Percentiles rank a stretch among this genome's conserved stretches.
Conservation (phyloP, 1,139 yeast species). For the Blastobotrys capitulatus region DNA sequence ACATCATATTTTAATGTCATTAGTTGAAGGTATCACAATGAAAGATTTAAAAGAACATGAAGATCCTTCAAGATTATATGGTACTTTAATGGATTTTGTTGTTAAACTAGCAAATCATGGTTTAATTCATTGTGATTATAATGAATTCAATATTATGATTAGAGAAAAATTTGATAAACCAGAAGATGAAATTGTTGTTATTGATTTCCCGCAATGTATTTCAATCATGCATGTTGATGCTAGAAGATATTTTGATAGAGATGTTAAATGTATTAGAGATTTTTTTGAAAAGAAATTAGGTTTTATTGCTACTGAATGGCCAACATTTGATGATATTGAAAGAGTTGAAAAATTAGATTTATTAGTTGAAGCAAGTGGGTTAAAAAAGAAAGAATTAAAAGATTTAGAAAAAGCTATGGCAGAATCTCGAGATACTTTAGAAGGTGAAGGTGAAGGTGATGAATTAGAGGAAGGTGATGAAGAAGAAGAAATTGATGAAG, state of each 20-base stretch:
- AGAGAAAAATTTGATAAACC: constrained; percentile 54
- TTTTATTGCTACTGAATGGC: constrained; percentile 75
- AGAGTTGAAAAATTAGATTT: constrained; percentile 69
- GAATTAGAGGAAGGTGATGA: constrained; percentile 25
- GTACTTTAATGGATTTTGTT: constrained; percentile 79
- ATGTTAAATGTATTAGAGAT: constrained; percentile 79
- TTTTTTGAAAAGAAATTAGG: constrained; percentile 77
- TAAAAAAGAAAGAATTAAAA: constrained; percentile 61
- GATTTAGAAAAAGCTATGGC: constrained; percentile 72
- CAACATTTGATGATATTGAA: constrained; percentile 68
- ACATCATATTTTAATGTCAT: constrained; percentile 89
- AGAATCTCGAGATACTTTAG: constrained; percentile 35
- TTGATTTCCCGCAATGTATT: constrained; percentile 98
- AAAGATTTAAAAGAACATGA: constrained; percentile 67
- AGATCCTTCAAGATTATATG: constrained; percentile 65
- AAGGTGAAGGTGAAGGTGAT: constrained; percentile 30
- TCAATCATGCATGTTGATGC: constrained; percentile 91
- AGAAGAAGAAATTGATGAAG: constrained; percentile 22
- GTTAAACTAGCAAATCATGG: constrained; percentile 84
- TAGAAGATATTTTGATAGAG: constrained; percentile 79
- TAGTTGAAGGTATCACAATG: constrained; percentile 87
- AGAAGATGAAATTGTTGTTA: constrained; percentile 64
- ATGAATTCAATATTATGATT: constrained; percentile 91
- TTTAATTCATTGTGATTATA: constrained; percentile 92
- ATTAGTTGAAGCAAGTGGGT: constrained; percentile 89